A percentile compares a stretch with the other conserved stretches of the same genome.
Evolutionary conservation across 257 asterid genomes (phyloP).

Genomic region (Salvia hispanica): DNA sequence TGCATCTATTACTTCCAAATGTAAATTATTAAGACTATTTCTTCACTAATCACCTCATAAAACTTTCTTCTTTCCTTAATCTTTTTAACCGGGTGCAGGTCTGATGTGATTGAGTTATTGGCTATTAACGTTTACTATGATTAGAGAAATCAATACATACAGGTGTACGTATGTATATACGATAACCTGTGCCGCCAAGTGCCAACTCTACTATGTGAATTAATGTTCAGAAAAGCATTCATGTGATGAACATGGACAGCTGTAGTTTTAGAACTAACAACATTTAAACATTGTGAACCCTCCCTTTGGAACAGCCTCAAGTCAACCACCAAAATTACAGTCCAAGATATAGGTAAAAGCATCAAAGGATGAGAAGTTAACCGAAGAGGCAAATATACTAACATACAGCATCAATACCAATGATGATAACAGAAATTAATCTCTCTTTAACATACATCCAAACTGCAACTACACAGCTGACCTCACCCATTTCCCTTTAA

Average conservation of each 20-base stretch:
- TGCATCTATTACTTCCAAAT: neutral
- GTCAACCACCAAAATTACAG: neutral
- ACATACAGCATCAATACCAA: neutral
- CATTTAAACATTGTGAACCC: neutral
- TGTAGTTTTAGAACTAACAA: slow-evolving; percentile 27
- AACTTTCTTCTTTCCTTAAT: neutral
- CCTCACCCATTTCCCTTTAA: slow-evolving; percentile 37
- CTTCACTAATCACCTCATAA: slow-evolving; percentile 8
- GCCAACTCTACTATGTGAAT: too few species aligned
- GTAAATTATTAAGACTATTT: slow-evolving; percentile 2
- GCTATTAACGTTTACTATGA: slow-evolving; percentile 23
- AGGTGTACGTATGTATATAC: too few species aligned
- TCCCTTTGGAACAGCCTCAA: neutral
- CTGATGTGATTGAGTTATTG: slow-evolving; percentile 12
- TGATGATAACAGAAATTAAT: slow-evolving; percentile 23
- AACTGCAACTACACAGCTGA: slow-evolving; percentile 38
- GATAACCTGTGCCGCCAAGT: too few species aligned
- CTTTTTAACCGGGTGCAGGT: neutral
- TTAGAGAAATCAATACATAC: slow-evolving; percentile 23
- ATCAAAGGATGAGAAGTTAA: slow-evolving; percentile 5
- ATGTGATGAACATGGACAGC: too few species aligned
- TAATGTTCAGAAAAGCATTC: too few species aligned
- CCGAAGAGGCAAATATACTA: neutral
- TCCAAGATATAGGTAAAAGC: slow-evolving; percentile 11
- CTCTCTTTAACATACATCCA: slow-evolving; percentile 34